Evolutionary conservation across 2,329 filamentous ascomycete species (phyloP), one percentile per base, ranked within the genome.

Genomic region (Rosellinia necatrix): DNA sequence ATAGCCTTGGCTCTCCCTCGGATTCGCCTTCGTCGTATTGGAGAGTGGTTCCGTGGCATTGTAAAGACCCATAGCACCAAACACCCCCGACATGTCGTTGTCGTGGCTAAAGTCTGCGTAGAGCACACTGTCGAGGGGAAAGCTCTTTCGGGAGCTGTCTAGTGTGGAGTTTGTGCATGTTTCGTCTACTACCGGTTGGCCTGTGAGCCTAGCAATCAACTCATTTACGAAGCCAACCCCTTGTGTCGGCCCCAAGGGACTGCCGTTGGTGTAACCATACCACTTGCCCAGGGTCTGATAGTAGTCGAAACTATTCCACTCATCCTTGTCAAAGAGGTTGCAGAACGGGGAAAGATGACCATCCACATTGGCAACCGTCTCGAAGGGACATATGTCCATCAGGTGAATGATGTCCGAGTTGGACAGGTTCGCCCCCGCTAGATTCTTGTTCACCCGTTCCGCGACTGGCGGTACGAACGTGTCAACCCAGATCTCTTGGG

Each of bases 81-180:
- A 89, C 6, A 96, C 84, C 6, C 82, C 81, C 25, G 83, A 84
- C 85, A 97, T 91, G 68, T 89, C 86, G 71, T 96, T 96, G 73
- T 97, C 92, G 72, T 97, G 92, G 60, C 87, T 90, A 69, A 97
- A 96, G 72, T 97, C 92, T 0, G 91, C 92, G 68, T 96, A 97
- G 1, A 96, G 74, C 9, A 75, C 75, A 38, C 76, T 73, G 59
- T 81, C 79, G 0, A 96, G 75, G 0, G 92, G 92, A 67, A 96
- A 97, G 0, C 89, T 92, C 6, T 73, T 69, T 0, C 81, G 74
- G 55, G 85, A 78, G 4, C 75, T 75, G 70, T 96, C 90, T 0
- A 96, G 80, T 0, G 92, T 96, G 30, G 75, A 77, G 72, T 97
- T 96, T 5, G 87, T 91, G 51, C 79, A 85, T 0, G 91, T 96